phyloP scores from a whole-genome alignment of 768 basidiomycete species.

The Trametes meyenii region DNA sequence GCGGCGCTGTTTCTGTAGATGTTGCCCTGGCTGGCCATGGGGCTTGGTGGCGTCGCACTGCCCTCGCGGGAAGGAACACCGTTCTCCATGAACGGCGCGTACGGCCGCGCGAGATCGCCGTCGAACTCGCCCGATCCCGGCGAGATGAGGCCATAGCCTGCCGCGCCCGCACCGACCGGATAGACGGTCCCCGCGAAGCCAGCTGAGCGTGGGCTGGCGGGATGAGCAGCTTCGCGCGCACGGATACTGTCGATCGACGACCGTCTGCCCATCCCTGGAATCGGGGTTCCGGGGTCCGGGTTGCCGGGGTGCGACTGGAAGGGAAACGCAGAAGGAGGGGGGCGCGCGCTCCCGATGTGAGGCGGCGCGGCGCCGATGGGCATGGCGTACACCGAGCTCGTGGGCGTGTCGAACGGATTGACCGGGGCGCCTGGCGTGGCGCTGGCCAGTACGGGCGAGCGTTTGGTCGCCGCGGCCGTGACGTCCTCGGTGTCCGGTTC shows the following conservation, averaged over 20 bases:
- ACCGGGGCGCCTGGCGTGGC: constrained; percentile 6
- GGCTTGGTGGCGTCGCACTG: constrained; percentile 25
- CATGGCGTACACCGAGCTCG: constrained; percentile 20
- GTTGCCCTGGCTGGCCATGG: constrained; percentile 26
- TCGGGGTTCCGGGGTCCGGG: constrained; percentile 56
- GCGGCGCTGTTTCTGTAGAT: constrained; percentile 52
- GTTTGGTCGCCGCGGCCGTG: not conserved
- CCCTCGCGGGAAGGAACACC: constrained; percentile 30
- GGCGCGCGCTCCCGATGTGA: constrained; percentile 9
- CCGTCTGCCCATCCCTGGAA: constrained; percentile 44
- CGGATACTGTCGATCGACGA: constrained; percentile 36
- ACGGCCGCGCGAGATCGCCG: constrained; percentile 37
- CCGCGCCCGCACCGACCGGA: constrained; percentile 19
- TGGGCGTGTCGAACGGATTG: constrained; percentile 25
- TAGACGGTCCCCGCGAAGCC: constrained; percentile 23
- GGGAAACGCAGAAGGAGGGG: constrained; percentile 52
- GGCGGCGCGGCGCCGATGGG: constrained; percentile 14
- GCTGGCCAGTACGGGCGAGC: constrained; percentile 5
- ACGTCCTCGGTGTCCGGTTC: constrained; percentile 13
- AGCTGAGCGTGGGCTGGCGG: constrained; percentile 9
- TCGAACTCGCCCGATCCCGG: constrained; percentile 19
- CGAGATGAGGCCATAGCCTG: constrained; percentile 24
- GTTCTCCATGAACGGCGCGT: constrained; percentile 52
- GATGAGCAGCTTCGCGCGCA: constrained; percentile 18
- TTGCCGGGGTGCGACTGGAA: constrained; percentile 69